phyloP scores from a whole-genome alignment of 2,329 filamentous ascomycete species.

The Rhinocladiella similis region DNA sequence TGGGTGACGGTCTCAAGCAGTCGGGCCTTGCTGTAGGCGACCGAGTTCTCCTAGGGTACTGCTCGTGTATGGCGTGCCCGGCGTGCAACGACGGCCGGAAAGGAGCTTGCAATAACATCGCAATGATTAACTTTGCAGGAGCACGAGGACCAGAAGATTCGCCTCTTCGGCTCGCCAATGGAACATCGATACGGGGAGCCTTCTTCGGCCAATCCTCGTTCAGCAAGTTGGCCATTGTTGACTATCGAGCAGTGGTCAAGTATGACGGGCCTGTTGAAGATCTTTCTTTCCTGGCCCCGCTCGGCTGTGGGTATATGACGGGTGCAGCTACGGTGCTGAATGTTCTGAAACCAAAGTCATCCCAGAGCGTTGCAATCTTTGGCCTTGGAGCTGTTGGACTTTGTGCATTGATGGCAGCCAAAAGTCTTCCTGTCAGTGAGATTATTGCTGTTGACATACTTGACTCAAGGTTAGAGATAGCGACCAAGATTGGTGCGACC shows the following conservation, averaged over 20 bases:
- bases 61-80: conserved; percentile 1
- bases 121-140: conserved; percentile 4
- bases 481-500: conserved; percentile 43
- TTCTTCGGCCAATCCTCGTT: conserved; percentile 42
- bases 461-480: conserved; percentile 37
- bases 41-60: conserved; percentile 65
- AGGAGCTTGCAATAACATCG: conserved; percentile 6
- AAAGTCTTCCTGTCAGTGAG: conserved; percentile 39
- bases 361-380: conserved; percentile 42
- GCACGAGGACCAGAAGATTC: conserved; percentile 3
- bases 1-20: conserved; percentile 51
- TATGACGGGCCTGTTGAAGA: conserved; percentile 24
- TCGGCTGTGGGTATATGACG: conserved; percentile 37
- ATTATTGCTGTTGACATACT: conserved; percentile 46
- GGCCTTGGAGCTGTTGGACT: conserved; percentile 50
- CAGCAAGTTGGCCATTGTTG: conserved; percentile 33
- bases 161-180: conserved; percentile 1
- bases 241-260: conserved; percentile 30
- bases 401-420: conserved; percentile 50
- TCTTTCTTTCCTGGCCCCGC: conserved; percentile 30
- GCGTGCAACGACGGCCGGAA: not conserved
- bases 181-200: not conserved
- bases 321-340: conserved; percentile 44
- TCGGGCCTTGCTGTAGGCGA: conserved; percentile 77
- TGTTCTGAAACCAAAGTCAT: conserved; percentile 37